A percentile compares a stretch with the other conserved stretches of the same genome.
Conservation (phyloP, 352 stramenopile genomes). For the Globisporangium emineosum region DNA sequence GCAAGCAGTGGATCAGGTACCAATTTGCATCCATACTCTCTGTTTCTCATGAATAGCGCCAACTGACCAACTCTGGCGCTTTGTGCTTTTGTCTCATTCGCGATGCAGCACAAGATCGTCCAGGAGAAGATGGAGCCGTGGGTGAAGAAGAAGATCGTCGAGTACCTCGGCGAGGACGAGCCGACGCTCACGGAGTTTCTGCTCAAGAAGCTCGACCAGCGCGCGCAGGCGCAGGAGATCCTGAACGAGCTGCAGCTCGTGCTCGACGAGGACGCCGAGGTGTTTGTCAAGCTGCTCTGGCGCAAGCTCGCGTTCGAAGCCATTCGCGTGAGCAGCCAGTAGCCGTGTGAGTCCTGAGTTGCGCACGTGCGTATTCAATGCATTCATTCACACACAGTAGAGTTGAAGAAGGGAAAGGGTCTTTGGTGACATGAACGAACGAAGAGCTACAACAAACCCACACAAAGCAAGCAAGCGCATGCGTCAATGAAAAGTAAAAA, state of each 20-base stretch:
- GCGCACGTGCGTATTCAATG: background rate
- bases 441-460: background rate
- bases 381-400: background rate
- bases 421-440: background rate
- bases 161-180: slow-evolving; percentile 55
- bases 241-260: slow-evolving; percentile 34
- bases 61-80: background rate
- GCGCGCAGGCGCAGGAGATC: slow-evolving; percentile 25
- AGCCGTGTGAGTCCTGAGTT: background rate
- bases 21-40: background rate
- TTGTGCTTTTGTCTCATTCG: background rate
- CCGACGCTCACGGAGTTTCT: slow-evolving; percentile 42
- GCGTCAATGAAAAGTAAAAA: background rate
- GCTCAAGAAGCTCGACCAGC: slow-evolving; percentile 33
- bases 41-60: background rate
- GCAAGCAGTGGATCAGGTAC: slow-evolving; percentile 26
- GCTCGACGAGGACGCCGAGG: slow-evolving; percentile 48
- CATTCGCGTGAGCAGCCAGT: slow-evolving; percentile 15
- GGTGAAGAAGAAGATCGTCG: slow-evolving; percentile 46
- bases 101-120: slow-evolving; percentile 26
- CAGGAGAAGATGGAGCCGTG: slow-evolving; percentile 41
- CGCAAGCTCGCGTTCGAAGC: slow-evolving; percentile 54
- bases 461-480: background rate
- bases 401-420: background rate
- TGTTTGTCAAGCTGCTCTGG: slow-evolving; percentile 54